Evolutionary conservation across 768 basidiomycete genomes (phyloP), one percentile per base, ranked within the genome.

Genomic region (Auricularia cornea): DNA sequence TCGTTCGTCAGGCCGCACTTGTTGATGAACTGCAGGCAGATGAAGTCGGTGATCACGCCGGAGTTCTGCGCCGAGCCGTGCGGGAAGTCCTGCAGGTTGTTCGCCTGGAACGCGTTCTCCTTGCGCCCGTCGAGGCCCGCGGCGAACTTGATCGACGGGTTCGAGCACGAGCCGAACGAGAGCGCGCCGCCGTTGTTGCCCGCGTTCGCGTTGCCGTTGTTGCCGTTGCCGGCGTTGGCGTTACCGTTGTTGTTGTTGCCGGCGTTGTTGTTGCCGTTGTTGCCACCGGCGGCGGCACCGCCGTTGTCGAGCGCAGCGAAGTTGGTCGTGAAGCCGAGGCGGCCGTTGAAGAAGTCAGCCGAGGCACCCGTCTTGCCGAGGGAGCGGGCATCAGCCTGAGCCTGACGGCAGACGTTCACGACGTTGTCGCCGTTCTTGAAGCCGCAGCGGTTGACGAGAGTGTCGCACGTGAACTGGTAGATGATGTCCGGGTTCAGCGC

Each of bases 401-500:
- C 51, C 32, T 18, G 32, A 41, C 23, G 35, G 60, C 54, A 65
- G 64, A 30, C 11, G 18, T 26, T 30, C 18, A 57, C 23, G 28
- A 31, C 26, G 54, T 16, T 26, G 54, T 57, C 54, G 26, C 16
- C 23, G 26, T 57, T 26, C 28, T 28, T 57, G 54, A 57, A 57
- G 20, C 74, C 76, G 69, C 85, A 87, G 3, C 72, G 69, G 76
- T 83, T 84, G 33, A 73, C 75, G 62, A 87, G 73, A 3, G 75
- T 76, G 71, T 84, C 81, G 67, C 85, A 87, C 48, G 85, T 83
- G 72, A 80, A 70, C 75, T 81, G 77, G 16, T 83, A 79, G 74
- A 86, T 85, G 70, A 85, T 84, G 66, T 74, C 76, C 67, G 84
- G 82, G 70, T 80, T 79, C 68, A 84, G 79, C n/a, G 84, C 84